These are phyloP conservation scores for Xerophyta viscosa DNA, from an alignment of 106 monocot genomes.

Conservation along the genomic window DNA sequence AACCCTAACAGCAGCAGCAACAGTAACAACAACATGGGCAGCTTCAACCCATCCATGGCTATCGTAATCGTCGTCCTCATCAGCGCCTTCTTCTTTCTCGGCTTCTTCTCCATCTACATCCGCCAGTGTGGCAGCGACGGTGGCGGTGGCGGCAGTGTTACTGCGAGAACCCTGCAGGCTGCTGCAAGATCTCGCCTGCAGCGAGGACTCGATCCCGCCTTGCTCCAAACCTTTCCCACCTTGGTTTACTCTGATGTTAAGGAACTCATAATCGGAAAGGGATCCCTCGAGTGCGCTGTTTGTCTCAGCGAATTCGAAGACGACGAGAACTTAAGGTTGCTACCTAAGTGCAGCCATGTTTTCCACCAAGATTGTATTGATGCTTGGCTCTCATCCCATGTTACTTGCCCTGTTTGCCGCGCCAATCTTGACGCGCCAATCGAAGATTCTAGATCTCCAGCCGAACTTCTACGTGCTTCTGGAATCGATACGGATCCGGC, in stretches of 20 bases:
- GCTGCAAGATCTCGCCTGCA: slow-evolving; percentile 13
- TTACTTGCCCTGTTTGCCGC: slow-evolving; percentile 95
- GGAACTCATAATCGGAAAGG: slow-evolving; percentile 62
- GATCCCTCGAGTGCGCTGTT: slow-evolving; percentile 88
- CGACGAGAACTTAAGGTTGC: slow-evolving; percentile 64
- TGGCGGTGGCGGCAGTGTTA: slow-evolving; percentile 1
- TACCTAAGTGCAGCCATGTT: slow-evolving; percentile 81
- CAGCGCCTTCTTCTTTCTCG: slow-evolving; percentile 70
- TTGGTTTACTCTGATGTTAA: slow-evolving; percentile 81
- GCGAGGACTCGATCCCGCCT: slow-evolving; percentile 48
- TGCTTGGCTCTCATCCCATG: slow-evolving; percentile 74
- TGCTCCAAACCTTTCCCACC: slow-evolving; percentile 61
- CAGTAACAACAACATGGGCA: neutral
- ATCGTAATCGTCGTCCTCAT: slow-evolving; percentile 67
- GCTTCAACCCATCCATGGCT: slow-evolving; percentile 68
- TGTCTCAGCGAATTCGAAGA: slow-evolving; percentile 93
- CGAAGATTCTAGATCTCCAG: neutral
- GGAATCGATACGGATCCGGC: no score
- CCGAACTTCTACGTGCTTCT: no score
- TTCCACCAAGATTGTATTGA: slow-evolving; percentile 96
- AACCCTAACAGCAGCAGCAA: slow-evolving; percentile 5
- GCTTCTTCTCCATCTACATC: slow-evolving; percentile 83
- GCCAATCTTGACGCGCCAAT: slow-evolving; percentile 23
- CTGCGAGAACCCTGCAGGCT: neutral
- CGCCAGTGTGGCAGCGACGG: slow-evolving; percentile 47